Evolutionary conservation across 192 early-diverging fungal species (phyloP), one percentile per base, ranked within the genome.

Genomic region (Entrophospora sp.): DNA sequence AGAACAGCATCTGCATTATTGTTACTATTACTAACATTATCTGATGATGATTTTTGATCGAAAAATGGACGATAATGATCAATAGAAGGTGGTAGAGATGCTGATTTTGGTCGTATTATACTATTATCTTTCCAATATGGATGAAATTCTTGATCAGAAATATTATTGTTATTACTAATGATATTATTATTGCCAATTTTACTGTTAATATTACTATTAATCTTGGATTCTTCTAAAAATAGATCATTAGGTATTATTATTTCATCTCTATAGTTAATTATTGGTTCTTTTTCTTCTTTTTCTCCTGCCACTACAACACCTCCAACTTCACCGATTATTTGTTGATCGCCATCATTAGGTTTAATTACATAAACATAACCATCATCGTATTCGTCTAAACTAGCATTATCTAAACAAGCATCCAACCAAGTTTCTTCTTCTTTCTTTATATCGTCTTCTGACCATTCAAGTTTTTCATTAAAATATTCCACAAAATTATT

Each of bases 371-470:
- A 42, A 10, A 60, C 38, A 60, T 60, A 60, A 42, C 37, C 58
- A 40, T 40, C 45, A 36, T 64, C n/a, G 14, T 13, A 42, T 16
- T 61, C 58, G 2, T 62, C 61, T 16, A 38, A 20, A 60, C 22
- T 28, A 40, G 45, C 28, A 27, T 30, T 43, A 51, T 64, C 62
- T 6, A 64, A 49, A 27, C 31, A 36, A 25, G 62, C 22, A 18
- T 64, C 46, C 27, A 64, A 34, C 44, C 44, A 64, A 51, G 18
- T 49, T 16, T 34, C 32, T 51, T 64, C 62, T 36, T 51, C 62
- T 64, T 51, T 64, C 46, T 64, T 64, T 32, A 64, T 20, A 51
- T 64, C 62, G 10, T 64, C 61, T 27, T 64, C 62, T 22, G 24
- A 45, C 42, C 42, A 43, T 45, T 62, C 60, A n/a, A n/a, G n/a